Conservation (phyloP, 768 basidiomycete genomes). For the Strobilomyces dryophilus region DNA sequence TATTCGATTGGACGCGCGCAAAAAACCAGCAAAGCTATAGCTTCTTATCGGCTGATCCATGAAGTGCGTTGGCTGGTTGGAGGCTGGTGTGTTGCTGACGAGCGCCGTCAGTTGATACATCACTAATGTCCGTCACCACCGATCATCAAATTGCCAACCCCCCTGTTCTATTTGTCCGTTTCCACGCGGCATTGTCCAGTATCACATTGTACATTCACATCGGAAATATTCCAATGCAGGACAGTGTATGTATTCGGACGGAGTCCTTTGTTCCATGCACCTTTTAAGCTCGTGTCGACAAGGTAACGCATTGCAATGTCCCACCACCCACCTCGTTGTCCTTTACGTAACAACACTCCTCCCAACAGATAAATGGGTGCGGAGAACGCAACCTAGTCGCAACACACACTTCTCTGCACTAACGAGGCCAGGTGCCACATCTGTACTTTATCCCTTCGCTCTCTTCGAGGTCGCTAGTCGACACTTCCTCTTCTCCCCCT, state of each 20-base stretch:
- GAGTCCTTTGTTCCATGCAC: slow-evolving; percentile 4
- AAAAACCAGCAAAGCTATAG: slow-evolving; percentile 17
- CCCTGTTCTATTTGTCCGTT: slow-evolving; percentile 2
- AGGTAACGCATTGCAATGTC: slow-evolving; percentile 19
- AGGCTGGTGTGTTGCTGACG: slow-evolving; percentile 2
- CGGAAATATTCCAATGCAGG: not conserved
- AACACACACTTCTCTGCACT: not conserved
- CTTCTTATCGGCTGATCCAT: slow-evolving; percentile 1
- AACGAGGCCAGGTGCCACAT: slow-evolving; percentile 20
- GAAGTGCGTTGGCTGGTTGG: slow-evolving; percentile 5
- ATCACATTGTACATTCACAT: slow-evolving; percentile 1
- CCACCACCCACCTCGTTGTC: not conserved
- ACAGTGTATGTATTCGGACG: not conserved
- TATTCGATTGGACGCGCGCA: slow-evolving; percentile 25
- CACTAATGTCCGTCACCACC: slow-evolving; percentile 4
- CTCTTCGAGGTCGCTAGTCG: slow-evolving; percentile 17
- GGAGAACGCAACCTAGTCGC: not conserved
- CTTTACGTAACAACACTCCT: slow-evolving; percentile 13
- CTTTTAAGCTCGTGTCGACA: slow-evolving; percentile 11
- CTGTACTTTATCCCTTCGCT: slow-evolving; percentile 6
- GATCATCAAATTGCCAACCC: slow-evolving; percentile 8
- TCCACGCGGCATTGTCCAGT: slow-evolving; percentile 10
- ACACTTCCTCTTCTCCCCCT: not conserved
- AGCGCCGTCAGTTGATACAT: not conserved
- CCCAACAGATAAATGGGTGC: not conserved